phyloP scores from a whole-genome alignment of 2,329 filamentous ascomycete species.

The Diaporthe citri region DNA sequence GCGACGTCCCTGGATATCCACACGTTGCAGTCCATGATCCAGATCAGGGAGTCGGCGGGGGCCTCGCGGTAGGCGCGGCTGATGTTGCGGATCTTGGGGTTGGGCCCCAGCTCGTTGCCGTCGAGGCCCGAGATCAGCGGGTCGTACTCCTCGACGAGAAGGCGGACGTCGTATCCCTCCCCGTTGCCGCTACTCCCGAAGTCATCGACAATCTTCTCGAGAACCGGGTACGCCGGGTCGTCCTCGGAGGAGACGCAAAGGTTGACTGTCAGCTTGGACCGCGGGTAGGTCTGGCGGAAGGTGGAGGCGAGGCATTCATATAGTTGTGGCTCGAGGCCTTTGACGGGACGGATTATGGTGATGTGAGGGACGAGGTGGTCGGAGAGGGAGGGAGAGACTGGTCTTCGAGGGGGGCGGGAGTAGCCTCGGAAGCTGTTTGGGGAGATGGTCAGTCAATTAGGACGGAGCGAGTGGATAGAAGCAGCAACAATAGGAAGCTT shows the following conservation, averaged over 20 bases:
- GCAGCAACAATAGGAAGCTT: conserved; percentile 39
- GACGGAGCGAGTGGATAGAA: rapidly evolving
- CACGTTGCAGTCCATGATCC: conserved; percentile 97
- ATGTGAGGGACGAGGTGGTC: conserved; percentile 78
- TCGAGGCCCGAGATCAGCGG: conserved; percentile 70
- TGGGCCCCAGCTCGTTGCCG: conserved; percentile 79
- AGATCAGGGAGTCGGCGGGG: conserved; percentile 82
- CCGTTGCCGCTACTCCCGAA: conserved; percentile 56
- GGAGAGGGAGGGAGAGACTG: conserved; percentile 64
- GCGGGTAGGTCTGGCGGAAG: conserved; percentile 85
- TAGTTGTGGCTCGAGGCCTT: conserved; percentile 88
- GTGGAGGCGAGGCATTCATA: conserved; percentile 93
- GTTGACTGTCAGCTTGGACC: conserved; percentile 79
- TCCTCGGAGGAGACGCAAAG: conserved; percentile 82
- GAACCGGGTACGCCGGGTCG: conserved; percentile 83
- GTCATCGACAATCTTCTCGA: conserved; percentile 78
- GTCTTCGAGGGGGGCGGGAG: conserved; percentile 61
- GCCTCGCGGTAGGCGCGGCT: conserved; percentile 93
- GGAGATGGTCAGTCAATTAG: conserved; percentile 3
- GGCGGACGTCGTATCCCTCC: conserved; percentile 74
- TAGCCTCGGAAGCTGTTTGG: conserved; percentile 64
- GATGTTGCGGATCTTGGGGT: conserved; percentile 98
- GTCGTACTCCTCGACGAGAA: conserved; percentile 88
- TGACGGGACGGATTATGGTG: conserved; percentile 92
- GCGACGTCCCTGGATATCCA: conserved; percentile 87